Conservation (phyloP, 805 yeast species). For the Komagataella pastoris region DNA sequence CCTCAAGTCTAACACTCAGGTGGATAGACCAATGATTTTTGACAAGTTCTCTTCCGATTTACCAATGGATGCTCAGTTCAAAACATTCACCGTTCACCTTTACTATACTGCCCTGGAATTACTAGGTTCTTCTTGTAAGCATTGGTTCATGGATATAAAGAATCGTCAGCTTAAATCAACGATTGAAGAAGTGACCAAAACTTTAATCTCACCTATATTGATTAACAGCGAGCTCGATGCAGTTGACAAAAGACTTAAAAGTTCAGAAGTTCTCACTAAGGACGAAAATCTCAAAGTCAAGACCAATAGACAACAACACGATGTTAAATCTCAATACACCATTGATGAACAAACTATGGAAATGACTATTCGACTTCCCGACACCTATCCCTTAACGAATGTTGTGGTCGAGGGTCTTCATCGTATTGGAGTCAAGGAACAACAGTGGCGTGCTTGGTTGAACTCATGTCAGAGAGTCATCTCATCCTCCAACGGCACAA, state of each 20-base stretch:
- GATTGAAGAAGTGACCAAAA: conserved; percentile 50
- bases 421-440: conserved; percentile 80
- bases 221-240: conserved; percentile 42
- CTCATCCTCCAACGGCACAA: conserved; percentile 59
- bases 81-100: conserved; percentile 31
- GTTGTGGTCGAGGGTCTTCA: conserved; percentile 67
- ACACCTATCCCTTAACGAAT: conserved; percentile 63
- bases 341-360: conserved; percentile 86
- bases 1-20: conserved; percentile 9
- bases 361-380: conserved; percentile 61
- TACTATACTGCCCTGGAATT: conserved; percentile 34
- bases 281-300: conserved; percentile 43
- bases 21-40: not conserved
- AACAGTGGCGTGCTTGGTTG: conserved; percentile 91
- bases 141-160: conserved; percentile 62
- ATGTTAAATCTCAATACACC: conserved; percentile 56
- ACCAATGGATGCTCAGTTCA: conserved; percentile 19
- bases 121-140: conserved; percentile 43
- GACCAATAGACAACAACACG: conserved; percentile 47
- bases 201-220: conserved; percentile 50
- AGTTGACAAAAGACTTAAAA: conserved; percentile 27
- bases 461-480: conserved; percentile 80
- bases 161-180: conserved; percentile 48
- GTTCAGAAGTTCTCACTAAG: conserved; percentile 10
- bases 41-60: conserved; percentile 13